phyloP scores from a whole-genome alignment of 129 eudicot genomes.

The Apium graveolens region DNA sequence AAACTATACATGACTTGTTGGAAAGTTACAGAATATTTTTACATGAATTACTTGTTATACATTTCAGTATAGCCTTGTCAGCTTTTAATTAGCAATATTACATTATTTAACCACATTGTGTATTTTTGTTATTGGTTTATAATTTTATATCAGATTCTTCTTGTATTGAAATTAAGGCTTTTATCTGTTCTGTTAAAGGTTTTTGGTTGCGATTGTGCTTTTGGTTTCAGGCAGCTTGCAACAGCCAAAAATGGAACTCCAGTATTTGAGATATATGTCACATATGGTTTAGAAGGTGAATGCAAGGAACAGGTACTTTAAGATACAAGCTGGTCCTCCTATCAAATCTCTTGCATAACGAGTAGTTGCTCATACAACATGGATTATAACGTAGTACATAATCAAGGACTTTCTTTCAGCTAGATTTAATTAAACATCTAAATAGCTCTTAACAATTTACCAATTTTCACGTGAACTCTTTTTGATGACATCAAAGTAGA shows the following conservation, averaged over 20 bases:
- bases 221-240: slow-evolving; percentile 77
- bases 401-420: neutral
- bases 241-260: slow-evolving; percentile 70
- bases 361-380: neutral
- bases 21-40: neutral
- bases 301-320: slow-evolving; percentile 70
- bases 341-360: neutral
- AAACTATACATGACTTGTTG: neutral
- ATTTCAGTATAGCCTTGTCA: neutral
- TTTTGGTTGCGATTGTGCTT: slow-evolving; percentile 14
- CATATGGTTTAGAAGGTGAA: slow-evolving; percentile 51
- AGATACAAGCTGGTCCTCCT: slow-evolving; percentile 1
- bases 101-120: neutral
- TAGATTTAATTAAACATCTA: neutral
- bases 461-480: neutral
- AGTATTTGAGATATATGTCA: slow-evolving; percentile 75
- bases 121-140: neutral
- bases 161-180: neutral
- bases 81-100: neutral
- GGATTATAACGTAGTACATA: neutral
- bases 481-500: neutral
- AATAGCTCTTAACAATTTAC: neutral
- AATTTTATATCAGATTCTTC: neutral
- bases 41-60: neutral
- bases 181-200: slow-evolving; percentile 6